phyloP scores from a whole-genome alignment of 176 grass and related monocot genomes.

The Oryza officinalis region DNA sequence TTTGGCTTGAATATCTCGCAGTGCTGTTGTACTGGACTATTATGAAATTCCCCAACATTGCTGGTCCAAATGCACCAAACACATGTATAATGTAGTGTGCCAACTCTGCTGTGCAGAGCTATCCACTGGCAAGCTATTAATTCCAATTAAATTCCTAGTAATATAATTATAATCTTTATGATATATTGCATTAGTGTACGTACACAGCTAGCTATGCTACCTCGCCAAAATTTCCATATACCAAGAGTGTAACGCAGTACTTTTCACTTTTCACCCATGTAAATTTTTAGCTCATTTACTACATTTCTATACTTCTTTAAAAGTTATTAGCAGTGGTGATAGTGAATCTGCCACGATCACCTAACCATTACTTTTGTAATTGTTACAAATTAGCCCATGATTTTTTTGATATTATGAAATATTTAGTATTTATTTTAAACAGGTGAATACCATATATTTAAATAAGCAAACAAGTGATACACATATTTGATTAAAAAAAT shows the following conservation, averaged over 20 bases:
- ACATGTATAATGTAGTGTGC: constrained; percentile 20
- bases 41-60: constrained; percentile 1
- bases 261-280: not conserved
- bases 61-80: constrained; percentile 36
- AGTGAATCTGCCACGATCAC: no score
- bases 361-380: no score
- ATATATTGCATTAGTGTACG: not conserved
- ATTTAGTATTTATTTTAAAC: no score
- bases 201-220: not conserved
- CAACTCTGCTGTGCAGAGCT: constrained; percentile 41
- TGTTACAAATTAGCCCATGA: no score
- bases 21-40: not conserved
- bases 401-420: no score
- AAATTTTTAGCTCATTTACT: not conserved
- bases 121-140: constrained; percentile 14
- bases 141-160: not conserved
- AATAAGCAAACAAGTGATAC: no score
- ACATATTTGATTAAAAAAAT: no score
- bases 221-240: not conserved
- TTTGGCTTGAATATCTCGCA: not conserved
- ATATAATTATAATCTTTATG: not conserved
- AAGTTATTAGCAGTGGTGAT: no score
- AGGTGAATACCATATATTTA: no score
- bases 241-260: not conserved
- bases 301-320: no score